Evolutionary conservation across 169 alveolate genomes (phyloP).

Genomic region (Eimeria praecox): DNA sequence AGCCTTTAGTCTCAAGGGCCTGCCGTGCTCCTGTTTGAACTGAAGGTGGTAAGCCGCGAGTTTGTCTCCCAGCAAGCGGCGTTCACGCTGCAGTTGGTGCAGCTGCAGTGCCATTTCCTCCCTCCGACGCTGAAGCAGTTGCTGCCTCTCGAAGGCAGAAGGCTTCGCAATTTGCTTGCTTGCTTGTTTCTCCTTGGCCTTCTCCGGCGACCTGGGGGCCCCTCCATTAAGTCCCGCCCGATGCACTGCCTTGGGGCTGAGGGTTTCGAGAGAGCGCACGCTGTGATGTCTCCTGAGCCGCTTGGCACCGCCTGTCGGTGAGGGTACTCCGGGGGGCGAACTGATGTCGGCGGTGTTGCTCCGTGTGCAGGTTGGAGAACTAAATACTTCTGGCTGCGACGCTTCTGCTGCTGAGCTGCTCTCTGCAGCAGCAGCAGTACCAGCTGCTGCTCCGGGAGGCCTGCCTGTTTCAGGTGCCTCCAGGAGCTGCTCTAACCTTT

Average conservation of each 20-base stretch:
- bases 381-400: background rate
- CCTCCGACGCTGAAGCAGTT: conserved; percentile 7
- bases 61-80: conserved; percentile 65
- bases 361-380: background rate
- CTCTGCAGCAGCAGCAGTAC: background rate
- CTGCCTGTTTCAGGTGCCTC: background rate
- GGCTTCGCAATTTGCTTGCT: background rate
- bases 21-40: conserved; percentile 71
- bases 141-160: conserved; percentile 44
- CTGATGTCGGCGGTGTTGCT: conserved; percentile 9
- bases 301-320: conserved; percentile 1
- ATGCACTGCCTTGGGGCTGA: conserved; percentile 34
- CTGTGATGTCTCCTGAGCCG: conserved; percentile 8
- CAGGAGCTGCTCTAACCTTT: conserved; percentile 23
- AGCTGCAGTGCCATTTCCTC: conserved; percentile 72
- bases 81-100: conserved; percentile 76
- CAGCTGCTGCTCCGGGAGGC: background rate
- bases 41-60: conserved; percentile 62
- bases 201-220: conserved; percentile 26
- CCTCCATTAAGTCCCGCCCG: background rate
- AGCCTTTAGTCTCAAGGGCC: conserved; percentile 70
- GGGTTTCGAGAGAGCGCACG: conserved; percentile 18
- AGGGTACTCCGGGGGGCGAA: background rate
- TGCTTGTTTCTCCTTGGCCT: background rate
- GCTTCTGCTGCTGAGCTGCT: background rate